Evolutionary conservation across 352 stramenopile species (phyloP), one percentile per base, ranked within the genome.

Genomic region (Blastocystis hominis): DNA sequence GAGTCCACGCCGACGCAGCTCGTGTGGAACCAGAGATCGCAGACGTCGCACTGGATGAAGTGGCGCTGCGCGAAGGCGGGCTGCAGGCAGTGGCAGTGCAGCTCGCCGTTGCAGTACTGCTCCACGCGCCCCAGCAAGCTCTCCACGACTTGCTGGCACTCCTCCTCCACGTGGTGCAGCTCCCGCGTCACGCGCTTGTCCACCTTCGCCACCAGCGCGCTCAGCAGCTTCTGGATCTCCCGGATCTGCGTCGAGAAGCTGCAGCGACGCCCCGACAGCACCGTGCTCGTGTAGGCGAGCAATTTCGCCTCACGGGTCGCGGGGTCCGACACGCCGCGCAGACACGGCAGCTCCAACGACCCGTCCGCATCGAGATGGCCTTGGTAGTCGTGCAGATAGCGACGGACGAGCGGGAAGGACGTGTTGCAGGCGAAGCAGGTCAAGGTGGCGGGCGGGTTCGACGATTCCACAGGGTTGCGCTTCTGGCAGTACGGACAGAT

Each of bases 21-120:
- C 6, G 75, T 86, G 62, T 86, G 75, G 62, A 68, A 86, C 75
- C 75, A 86, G 15, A 86, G 3, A 40, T 86, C 75, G 47, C 75
- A 86, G 50, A 70, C 10, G 47, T 86, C 75, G 40, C 75, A 86
- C 36, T 86, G 75, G 44, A 86, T 86, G 62, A 77, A 86, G 40
- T 86, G 75, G n/a, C 75, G 75, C 62, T 86, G 75, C 24, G 75
- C 30, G 0, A 44, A 75, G 6, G 40, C 38, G 0, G 75, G 75
- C 75, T 69, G 55, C 34, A 86, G 9, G 40, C 75, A 86, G 10
- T 40, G 40, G 36, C 75, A 86, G 47, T 86, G 36, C 5, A 86
- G 62, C 44, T 69, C 62, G 10, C 75, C 75, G 15, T 38, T 50
- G 36, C 24, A 50, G 36, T 86, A 86, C 62, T 86, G 75, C 0